Evolutionary conservation across 2,329 filamentous ascomycete genomes (phyloP).

Genomic region (Talaromyces sp.): DNA sequence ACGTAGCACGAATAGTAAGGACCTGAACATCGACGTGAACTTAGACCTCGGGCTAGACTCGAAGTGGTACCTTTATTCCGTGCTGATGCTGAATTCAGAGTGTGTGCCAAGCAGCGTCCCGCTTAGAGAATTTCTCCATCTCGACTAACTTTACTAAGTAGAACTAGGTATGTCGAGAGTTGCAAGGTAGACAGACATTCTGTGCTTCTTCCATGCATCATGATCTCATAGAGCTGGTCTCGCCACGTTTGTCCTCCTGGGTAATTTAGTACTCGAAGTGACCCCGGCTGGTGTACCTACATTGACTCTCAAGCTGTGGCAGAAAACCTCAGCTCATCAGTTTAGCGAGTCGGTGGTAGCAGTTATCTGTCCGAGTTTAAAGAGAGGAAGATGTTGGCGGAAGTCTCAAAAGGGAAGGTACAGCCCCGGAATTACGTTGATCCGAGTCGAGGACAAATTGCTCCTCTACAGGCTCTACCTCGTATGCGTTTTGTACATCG

Average conservation of each 20-base stretch:
- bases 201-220: neutral
- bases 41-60: neutral
- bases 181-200: neutral
- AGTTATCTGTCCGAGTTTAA: too few relatives aligned
- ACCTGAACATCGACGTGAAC: neutral
- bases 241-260: too few relatives aligned
- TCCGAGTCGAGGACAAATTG: neutral
- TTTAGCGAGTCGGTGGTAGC: too few relatives aligned
- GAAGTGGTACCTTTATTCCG: neutral
- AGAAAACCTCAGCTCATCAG: too few relatives aligned
- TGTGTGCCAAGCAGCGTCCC: neutral
- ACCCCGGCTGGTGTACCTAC: too few relatives aligned
- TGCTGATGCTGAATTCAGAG: neutral
- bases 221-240: neutral
- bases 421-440: slow-evolving; percentile 5
- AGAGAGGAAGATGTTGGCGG: too few relatives aligned
- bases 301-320: too few relatives aligned
- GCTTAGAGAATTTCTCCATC: too few relatives aligned
- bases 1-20: neutral
- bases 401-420: neutral
- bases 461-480: too few relatives aligned
- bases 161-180: neutral
- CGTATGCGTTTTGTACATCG: too few relatives aligned
- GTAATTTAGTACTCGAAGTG: too few relatives aligned
- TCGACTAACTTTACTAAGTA: too few relatives aligned